Percentiles rank a stretch among this genome's conserved stretches.
These are phyloP conservation scores for Leptodermis oblonga DNA, from an alignment of 257 asterid genomes.

Conservation along the genomic window DNA sequence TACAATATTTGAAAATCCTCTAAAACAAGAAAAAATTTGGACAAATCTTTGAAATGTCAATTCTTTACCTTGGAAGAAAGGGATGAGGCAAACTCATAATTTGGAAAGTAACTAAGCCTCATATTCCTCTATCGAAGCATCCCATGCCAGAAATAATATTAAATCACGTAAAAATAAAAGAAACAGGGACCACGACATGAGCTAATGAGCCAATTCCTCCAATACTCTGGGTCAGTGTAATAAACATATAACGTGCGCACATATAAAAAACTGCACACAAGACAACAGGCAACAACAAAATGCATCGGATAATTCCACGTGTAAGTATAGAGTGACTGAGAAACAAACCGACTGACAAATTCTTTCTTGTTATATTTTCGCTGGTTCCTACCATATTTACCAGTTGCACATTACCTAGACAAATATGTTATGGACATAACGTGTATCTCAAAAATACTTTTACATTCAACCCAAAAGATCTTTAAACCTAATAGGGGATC, in stretches of 20 bases:
- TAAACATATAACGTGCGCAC: neutral
- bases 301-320: neutral
- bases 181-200: neutral
- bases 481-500: neutral
- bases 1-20: neutral
- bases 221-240: neutral
- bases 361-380: neutral
- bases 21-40: too few species aligned
- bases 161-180: neutral
- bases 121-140: neutral
- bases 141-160: neutral
- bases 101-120: neutral
- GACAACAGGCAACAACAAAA: neutral
- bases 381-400: neutral
- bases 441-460: neutral
- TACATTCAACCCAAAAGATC: neutral
- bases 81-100: neutral
- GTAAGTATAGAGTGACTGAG: neutral
- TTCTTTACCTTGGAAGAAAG: neutral
- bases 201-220: neutral
- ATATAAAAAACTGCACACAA: neutral
- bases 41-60: neutral
- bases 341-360: neutral
- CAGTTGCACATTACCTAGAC: too few species aligned
- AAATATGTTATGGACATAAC: neutral